Conservation (phyloP, 441 rosid species). For the Eruca vesicaria region DNA sequence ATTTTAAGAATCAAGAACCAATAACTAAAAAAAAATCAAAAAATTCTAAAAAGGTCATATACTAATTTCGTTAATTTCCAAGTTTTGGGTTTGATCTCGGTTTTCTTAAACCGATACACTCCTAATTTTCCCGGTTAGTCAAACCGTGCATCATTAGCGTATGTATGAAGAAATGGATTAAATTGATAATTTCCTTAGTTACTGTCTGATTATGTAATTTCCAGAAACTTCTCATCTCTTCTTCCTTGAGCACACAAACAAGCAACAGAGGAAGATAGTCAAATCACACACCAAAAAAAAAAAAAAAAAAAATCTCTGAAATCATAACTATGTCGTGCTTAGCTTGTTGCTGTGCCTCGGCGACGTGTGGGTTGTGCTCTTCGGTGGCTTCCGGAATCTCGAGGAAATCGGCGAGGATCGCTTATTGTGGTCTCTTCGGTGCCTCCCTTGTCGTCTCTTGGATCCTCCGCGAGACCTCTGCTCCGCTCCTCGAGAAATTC, state of each 20-base stretch:
- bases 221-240: not conserved
- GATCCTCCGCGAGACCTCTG: conserved; percentile 79
- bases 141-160: not conserved
- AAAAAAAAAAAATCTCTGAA: not conserved
- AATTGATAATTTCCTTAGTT: not conserved
- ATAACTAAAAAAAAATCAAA: not conserved
- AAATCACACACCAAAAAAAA: not conserved
- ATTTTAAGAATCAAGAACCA: not conserved
- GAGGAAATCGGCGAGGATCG: conserved; percentile 83
- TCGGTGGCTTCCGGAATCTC: conserved; percentile 86
- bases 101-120: not conserved
- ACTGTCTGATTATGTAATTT: not conserved
- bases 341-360: conserved; percentile 73
- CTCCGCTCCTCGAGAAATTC: conserved; percentile 75
- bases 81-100: not conserved
- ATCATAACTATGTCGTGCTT: conserved; percentile 51
- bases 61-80: not conserved
- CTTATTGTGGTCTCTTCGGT: conserved; percentile 94
- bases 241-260: not conserved
- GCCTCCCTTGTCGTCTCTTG: conserved; percentile 86
- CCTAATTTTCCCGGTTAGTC: not conserved
- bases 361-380: conserved; percentile 88
- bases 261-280: conserved; percentile 1
- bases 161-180: not conserved
- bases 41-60: not conserved